These are phyloP conservation scores for Alternaria gansuensis DNA, from an alignment of 2,329 filamentous ascomycete species.

Conservation along the genomic window DNA sequence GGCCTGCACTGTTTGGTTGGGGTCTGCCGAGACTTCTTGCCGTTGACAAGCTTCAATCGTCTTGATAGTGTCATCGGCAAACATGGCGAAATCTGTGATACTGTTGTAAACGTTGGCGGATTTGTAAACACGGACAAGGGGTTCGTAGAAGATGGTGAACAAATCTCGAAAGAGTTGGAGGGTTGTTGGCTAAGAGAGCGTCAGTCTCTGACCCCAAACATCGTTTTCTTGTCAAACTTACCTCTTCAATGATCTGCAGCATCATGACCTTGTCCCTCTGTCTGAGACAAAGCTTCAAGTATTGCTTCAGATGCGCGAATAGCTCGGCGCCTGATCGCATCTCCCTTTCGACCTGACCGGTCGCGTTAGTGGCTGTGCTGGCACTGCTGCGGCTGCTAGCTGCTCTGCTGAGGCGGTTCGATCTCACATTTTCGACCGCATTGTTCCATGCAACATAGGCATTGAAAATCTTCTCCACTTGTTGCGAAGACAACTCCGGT, in stretches of 20 bases:
- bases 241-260: constrained; percentile 90
- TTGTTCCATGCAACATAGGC: constrained; percentile 96
- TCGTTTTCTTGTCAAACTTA: constrained; percentile 32
- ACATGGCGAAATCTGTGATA: constrained; percentile 93
- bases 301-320: constrained; percentile 93
- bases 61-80: constrained; percentile 90
- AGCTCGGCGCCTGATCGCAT: constrained; percentile 88
- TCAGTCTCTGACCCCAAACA: constrained; percentile 26
- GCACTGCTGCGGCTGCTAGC: constrained; percentile 46
- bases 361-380: constrained; percentile 39
- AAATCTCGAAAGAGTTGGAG: constrained; percentile 94
- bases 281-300: constrained; percentile 88
- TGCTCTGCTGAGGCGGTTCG: constrained; percentile 45
- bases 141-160: constrained; percentile 99
- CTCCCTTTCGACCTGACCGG: constrained; percentile 73
- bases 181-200: constrained; percentile 72
- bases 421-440: constrained; percentile 78
- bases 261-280: constrained; percentile 98
- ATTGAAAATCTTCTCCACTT: constrained; percentile 88
- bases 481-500: constrained; percentile 74
- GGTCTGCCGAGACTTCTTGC: constrained; percentile 89
- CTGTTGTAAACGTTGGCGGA: constrained; percentile 98
- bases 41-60: constrained; percentile 74
- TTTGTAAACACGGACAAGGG: constrained; percentile 95
- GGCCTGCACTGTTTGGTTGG: constrained; percentile 96